These are phyloP conservation scores for Acrocalymma vagum DNA, from an alignment of 2,329 filamentous ascomycete species.

Conservation along the genomic window DNA sequence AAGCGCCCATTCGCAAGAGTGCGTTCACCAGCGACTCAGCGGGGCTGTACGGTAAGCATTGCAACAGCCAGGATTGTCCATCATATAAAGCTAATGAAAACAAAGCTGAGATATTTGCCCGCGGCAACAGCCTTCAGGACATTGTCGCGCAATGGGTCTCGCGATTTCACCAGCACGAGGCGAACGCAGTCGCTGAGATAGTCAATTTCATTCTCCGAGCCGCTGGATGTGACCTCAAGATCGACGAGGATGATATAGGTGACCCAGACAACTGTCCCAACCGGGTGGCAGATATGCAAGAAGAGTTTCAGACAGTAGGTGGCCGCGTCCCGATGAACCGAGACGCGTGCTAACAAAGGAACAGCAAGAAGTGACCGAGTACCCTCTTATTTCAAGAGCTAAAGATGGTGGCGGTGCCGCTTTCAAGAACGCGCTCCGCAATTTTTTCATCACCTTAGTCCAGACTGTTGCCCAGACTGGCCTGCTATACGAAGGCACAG, in stretches of 20 bases:
- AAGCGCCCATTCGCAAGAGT: conserved; percentile 60
- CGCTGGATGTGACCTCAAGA: conserved; percentile 80
- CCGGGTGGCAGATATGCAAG: conserved; percentile 83
- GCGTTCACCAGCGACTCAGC: conserved; percentile 59
- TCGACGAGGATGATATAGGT: conserved; percentile 83
- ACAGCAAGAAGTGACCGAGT: conserved; percentile 82
- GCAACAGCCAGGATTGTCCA: background rate
- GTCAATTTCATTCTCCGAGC: conserved; percentile 71
- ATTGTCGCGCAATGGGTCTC: conserved; percentile 67
- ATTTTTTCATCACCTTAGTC: conserved; percentile 82
- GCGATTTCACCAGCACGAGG: conserved; percentile 64
- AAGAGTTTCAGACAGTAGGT: conserved; percentile 80
- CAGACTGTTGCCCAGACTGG: conserved; percentile 83
- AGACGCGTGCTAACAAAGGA: conserved; percentile 18
- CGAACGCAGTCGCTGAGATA: conserved; percentile 64
- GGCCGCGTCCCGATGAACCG: background rate
- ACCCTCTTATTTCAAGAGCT: conserved; percentile 85
- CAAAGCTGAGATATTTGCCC: conserved; percentile 67
- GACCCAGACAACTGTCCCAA: conserved; percentile 88
- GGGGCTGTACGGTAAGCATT: conserved; percentile 63
- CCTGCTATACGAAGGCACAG: conserved; percentile 76
- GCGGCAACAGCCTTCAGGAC: conserved; percentile 62
- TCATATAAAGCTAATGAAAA: conserved; percentile 28
- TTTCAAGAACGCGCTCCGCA: conserved; percentile 79
- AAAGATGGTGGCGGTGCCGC: conserved; percentile 78